These are phyloP conservation scores for Podospora didyma DNA, from an alignment of 495 filamentous ascomycete genomes.

Conservation along the genomic window DNA sequence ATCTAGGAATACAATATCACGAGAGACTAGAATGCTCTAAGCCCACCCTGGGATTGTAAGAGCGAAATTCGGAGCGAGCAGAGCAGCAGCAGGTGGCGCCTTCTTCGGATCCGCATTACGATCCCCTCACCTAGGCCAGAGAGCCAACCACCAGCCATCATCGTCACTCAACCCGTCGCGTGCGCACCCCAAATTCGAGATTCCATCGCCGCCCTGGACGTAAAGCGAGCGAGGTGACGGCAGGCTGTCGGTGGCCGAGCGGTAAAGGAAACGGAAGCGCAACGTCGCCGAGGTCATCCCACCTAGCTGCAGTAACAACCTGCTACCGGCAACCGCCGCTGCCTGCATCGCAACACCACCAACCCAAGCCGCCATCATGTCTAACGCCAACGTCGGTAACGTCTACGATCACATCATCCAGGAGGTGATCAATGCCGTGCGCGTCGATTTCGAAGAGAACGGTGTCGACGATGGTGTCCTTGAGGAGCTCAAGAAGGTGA, in stretches of 20 bases:
- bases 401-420: conserved; percentile 89
- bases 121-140: neutral
- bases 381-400: conserved; percentile 56
- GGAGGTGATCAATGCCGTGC: conserved; percentile 81
- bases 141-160: neutral
- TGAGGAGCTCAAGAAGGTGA: conserved; percentile 78
- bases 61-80: conserved; percentile 1
- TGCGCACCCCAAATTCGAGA: neutral
- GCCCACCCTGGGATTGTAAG: conserved; percentile 2
- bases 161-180: neutral
- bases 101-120: conserved; percentile 1
- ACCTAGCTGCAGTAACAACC: too few species aligned
- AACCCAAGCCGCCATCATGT: conserved; percentile 45
- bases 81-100: conserved; percentile 3
- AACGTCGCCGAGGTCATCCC: neutral
- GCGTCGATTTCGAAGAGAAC: conserved; percentile 94
- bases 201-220: neutral
- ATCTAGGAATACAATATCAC: conserved; percentile 26
- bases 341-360: neutral
- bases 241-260: neutral
- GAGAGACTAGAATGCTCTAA: conserved; percentile 10
- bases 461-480: conserved; percentile 84
- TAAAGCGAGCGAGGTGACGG: neutral
- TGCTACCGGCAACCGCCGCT: neutral
- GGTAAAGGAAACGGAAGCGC: neutral